Evolutionary conservation across 2,329 filamentous ascomycete species (phyloP).

Genomic region (Penicillium digitatum): DNA sequence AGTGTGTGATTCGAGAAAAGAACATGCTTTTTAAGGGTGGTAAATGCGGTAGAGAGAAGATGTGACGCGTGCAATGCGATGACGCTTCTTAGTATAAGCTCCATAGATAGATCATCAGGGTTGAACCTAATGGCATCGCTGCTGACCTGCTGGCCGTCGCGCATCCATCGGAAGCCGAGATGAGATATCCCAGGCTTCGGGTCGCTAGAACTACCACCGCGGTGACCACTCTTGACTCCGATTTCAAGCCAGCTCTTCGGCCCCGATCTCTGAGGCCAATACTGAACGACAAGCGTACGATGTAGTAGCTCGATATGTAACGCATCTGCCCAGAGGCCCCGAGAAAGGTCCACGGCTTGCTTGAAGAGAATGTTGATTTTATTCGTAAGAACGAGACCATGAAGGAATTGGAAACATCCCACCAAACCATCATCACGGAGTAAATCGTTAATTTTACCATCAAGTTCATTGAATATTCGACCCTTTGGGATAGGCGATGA

Average conservation of each 20-base stretch:
- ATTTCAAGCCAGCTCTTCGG: constrained; percentile 89
- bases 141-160: constrained; percentile 70
- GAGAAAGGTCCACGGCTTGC: constrained; percentile 69
- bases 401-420: constrained; percentile 81
- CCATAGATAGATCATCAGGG: constrained; percentile 64
- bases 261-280: constrained; percentile 71
- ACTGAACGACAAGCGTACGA: constrained; percentile 79
- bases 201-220: constrained; percentile 6
- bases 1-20: constrained; percentile 61
- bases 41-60: constrained; percentile 64
- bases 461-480: constrained; percentile 61
- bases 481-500: constrained; percentile 60
- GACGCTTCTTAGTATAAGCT: constrained; percentile 67
- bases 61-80: constrained; percentile 71
- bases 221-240: constrained; percentile 54
- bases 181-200: constrained; percentile 25
- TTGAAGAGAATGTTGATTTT: constrained; percentile 79
- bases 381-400: constrained; percentile 82
- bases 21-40: constrained; percentile 56
- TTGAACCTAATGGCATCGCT: constrained; percentile 66
- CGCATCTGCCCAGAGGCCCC: constrained; percentile 71
- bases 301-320: constrained; percentile 75
- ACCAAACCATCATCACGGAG: constrained; percentile 66
- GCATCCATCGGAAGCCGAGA: constrained; percentile 68
- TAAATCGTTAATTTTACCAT: constrained; percentile 66